These are phyloP conservation scores for Nicotiana otophora DNA, from an alignment of 257 asterid genomes.

Conservation along the genomic window DNA sequence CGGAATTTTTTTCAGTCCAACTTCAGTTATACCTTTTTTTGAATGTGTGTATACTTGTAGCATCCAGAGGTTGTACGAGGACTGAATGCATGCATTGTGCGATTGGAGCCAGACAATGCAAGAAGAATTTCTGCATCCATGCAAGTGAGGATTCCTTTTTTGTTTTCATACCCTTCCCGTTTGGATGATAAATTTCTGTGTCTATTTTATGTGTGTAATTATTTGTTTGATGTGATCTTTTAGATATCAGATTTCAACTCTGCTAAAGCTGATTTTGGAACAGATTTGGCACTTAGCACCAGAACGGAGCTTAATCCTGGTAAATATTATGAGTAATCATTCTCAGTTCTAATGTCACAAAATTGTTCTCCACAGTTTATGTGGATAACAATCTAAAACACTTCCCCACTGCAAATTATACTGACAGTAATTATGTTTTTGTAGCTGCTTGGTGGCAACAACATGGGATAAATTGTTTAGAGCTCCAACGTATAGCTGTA, in stretches of 20 bases:
- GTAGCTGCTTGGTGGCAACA: conserved; percentile 99
- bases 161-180: background rate
- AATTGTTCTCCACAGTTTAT: background rate
- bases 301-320: conserved; percentile 94
- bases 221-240: conserved; percentile 9
- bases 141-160: conserved; percentile 50
- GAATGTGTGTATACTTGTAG: conserved; percentile 40
- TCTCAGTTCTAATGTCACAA: background rate
- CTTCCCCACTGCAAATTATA: background rate
- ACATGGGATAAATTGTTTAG: conserved; percentile 87
- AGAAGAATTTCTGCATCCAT: conserved; percentile 89
- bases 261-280: conserved; percentile 94
- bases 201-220: background rate
- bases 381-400: background rate
- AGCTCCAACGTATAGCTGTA: conserved; percentile 81
- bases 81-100: conserved; percentile 79
- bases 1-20: conserved; percentile 9
- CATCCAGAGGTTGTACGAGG: conserved; percentile 88
- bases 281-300: conserved; percentile 87
- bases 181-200: background rate
- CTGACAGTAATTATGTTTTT: conserved; percentile 26
- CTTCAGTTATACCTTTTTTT: conserved; percentile 15
- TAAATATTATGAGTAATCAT: conserved; percentile 20
- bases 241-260: conserved; percentile 85
- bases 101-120: conserved; percentile 67